phyloP scores from a whole-genome alignment of 179 eudicot species.

The Carnegiea gigantea region DNA sequence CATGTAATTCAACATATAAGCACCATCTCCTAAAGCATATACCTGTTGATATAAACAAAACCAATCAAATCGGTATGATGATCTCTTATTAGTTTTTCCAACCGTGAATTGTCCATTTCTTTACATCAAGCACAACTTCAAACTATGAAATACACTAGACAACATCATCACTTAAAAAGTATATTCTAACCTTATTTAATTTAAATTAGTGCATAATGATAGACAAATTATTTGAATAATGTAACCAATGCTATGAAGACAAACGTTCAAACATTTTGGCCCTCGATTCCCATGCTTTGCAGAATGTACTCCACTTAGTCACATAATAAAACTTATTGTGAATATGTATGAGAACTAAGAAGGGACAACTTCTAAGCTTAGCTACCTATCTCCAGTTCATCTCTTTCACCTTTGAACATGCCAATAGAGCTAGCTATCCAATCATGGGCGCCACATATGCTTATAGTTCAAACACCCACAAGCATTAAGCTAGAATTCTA shows the following conservation, averaged over 20 bases:
- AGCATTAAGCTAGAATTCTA: too few relatives aligned
- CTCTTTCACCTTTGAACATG: neutral
- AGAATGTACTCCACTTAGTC: neutral
- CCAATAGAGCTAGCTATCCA: neutral
- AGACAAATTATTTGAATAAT: neutral
- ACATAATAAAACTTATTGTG: too few relatives aligned
- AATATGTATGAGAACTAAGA: too few relatives aligned
- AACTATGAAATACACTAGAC: neutral
- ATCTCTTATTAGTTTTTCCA: neutral
- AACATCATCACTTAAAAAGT: neutral
- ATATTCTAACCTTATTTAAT: neutral
- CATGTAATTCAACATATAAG: neutral
- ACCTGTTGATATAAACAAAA: neutral
- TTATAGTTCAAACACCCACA: neutral
- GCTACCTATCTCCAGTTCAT: too few relatives aligned
- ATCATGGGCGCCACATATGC: neutral
- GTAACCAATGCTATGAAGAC: neutral
- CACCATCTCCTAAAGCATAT: neutral
- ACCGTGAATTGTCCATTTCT: neutral
- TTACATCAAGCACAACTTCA: neutral
- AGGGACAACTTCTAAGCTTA: too few relatives aligned
- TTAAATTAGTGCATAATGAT: neutral
- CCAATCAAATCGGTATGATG: neutral
- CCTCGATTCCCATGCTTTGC: neutral
- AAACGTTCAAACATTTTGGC: neutral